These are phyloP conservation scores for Apophysomyces ossiformis DNA, from an alignment of 371 early-diverging fungal genomes.

Conservation along the genomic window DNA sequence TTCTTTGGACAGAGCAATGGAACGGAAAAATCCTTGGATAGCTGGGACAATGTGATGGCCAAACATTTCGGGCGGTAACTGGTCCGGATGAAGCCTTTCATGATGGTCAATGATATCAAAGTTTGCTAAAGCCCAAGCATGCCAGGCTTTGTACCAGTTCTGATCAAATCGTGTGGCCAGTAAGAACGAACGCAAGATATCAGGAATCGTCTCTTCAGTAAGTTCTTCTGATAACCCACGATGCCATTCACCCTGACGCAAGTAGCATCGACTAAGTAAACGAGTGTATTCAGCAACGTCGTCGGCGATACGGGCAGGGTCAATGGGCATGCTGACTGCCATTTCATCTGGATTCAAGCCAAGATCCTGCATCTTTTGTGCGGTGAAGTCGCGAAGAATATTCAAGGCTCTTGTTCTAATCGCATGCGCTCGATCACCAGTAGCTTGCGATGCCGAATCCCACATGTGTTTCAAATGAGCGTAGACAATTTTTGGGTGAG, in stretches of 20 bases:
- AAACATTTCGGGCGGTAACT: constrained; percentile 59
- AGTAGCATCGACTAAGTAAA: constrained; percentile 88
- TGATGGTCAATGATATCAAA: constrained; percentile 87
- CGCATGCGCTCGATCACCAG: constrained; percentile 55
- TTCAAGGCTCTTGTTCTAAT: constrained; percentile 60
- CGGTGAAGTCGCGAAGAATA: constrained; percentile 68
- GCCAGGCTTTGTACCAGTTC: constrained; percentile 99
- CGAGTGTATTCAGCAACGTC: constrained; percentile 60
- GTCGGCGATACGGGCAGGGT: constrained; percentile 53
- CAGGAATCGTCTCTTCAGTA: constrained; percentile 76
- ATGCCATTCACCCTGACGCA: constrained; percentile 95
- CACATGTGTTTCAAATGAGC: constrained; percentile 95
- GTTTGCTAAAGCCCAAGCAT: constrained; percentile 96
- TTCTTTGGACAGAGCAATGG: constrained; percentile 90
- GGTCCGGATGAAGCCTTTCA: constrained; percentile 65
- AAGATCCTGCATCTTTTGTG: constrained; percentile 61
- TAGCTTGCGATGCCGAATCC: constrained; percentile 69
- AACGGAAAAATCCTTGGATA: constrained; percentile 87
- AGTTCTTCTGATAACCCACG: constrained; percentile 79
- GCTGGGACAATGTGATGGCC: constrained; percentile 74
- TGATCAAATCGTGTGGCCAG: constrained; percentile 92
- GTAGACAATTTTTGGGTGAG: constrained; percentile 87
- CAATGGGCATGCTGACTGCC: constrained; percentile 58
- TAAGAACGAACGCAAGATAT: constrained; percentile 81
- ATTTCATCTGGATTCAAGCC: constrained; percentile 63